phyloP scores from a whole-genome alignment of 768 basidiomycete genomes.

The Lactarius psammicola region DNA sequence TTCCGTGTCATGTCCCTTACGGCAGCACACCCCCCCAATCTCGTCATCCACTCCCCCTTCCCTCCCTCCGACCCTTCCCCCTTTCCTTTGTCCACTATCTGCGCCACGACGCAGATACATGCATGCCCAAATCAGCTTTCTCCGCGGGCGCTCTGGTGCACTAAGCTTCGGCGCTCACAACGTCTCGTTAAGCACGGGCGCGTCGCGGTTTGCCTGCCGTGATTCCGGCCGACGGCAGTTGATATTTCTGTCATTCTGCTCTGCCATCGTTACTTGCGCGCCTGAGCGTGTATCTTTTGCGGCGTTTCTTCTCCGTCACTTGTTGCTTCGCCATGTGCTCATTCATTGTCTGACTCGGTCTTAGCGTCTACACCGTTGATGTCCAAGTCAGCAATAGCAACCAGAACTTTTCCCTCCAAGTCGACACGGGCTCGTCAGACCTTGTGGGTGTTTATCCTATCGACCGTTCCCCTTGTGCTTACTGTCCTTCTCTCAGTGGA shows the following conservation, averaged over 20 bases:
- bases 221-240: background rate
- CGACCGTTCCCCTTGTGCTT: constrained; percentile 3
- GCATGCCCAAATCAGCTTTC: background rate
- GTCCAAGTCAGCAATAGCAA: constrained; percentile 49
- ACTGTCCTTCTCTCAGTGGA: constrained; percentile 52
- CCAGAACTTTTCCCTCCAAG: constrained; percentile 61
- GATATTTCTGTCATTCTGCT: background rate
- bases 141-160: background rate
- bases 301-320: constrained; percentile 4
- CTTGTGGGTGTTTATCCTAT: constrained; percentile 45
- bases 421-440: constrained; percentile 83
- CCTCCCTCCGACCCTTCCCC: background rate
- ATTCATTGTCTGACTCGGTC: background rate
- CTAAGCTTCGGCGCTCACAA: background rate
- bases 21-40: background rate
- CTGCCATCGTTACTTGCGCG: background rate
- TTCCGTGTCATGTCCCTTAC: background rate
- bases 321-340: constrained; percentile 8
- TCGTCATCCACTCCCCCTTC: background rate
- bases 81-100: background rate
- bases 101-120: background rate
- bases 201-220: background rate
- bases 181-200: background rate
- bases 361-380: constrained; percentile 65
- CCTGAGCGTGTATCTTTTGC: background rate